phyloP scores from a whole-genome alignment of 1,284 basidiomycete genomes.

The Mycena sp. region DNA sequence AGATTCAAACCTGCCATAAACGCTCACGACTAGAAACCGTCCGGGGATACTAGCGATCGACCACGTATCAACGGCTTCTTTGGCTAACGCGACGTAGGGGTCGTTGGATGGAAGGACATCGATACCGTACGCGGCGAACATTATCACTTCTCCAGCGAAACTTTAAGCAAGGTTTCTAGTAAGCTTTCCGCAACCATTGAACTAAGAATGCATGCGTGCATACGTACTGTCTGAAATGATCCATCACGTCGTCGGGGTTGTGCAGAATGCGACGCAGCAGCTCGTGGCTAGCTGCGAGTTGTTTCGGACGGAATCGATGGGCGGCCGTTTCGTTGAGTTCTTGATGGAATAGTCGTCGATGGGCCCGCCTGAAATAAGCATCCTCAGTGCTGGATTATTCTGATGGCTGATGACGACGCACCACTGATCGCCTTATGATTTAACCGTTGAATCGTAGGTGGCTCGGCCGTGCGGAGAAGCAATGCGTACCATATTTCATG shows the following conservation, averaged over 20 bases:
- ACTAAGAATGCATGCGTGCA: not conserved
- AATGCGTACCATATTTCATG: slow-evolving; percentile 13
- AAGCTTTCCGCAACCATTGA: no score
- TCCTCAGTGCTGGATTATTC: not conserved
- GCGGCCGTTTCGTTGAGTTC: slow-evolving; percentile 6
- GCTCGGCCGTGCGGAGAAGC: no score
- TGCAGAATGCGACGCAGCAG: slow-evolving; percentile 18
- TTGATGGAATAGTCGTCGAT: slow-evolving; percentile 21
- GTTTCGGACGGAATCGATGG: not conserved
- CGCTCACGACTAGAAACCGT: slow-evolving; percentile 12
- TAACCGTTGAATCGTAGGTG: no score
- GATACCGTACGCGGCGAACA: slow-evolving; percentile 25
- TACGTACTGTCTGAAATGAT: slow-evolving; percentile 22
- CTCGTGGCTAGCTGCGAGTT: not conserved
- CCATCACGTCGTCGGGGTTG: slow-evolving; percentile 1
- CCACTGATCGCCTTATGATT: slow-evolving; percentile 12
- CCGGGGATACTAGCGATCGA: not conserved
- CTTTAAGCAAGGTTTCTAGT: not conserved
- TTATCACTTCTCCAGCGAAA: slow-evolving; percentile 19
- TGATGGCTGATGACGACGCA: not conserved
- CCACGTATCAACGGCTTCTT: not conserved
- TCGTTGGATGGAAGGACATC: slow-evolving; percentile 19
- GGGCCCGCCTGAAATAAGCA: slow-evolving; percentile 9
- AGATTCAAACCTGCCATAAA: not conserved
- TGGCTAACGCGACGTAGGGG: slow-evolving; percentile 15